A percentile compares a stretch with the other conserved stretches of the same genome.
These are phyloP conservation scores for Andrographis paniculata DNA, from an alignment of 305 asterid genomes.

Conservation along the genomic window DNA sequence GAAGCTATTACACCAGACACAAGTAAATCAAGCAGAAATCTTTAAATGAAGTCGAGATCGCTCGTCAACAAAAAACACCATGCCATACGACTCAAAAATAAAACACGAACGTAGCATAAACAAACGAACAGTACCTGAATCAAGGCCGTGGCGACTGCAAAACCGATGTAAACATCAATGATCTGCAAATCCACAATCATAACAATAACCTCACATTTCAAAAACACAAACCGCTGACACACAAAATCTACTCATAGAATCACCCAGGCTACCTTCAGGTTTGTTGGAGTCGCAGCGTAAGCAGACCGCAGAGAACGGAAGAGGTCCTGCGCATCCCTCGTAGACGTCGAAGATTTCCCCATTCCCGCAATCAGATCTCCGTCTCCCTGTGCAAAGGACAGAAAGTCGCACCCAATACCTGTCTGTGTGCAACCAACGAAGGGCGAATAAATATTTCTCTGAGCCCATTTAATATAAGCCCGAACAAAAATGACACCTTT, in stretches of 20 bases:
- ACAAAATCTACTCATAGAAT: constrained; percentile 3
- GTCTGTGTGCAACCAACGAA: too few species aligned
- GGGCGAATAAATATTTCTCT: too few species aligned
- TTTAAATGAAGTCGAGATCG: too few species aligned
- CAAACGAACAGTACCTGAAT: constrained; percentile 43
- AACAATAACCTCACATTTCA: not conserved
- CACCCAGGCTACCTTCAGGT: constrained; percentile 32
- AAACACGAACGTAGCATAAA: not conserved
- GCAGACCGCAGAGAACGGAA: constrained; percentile 38
- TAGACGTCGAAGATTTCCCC: constrained; percentile 26
- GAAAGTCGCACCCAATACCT: too few species aligned
- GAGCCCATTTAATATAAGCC: too few species aligned
- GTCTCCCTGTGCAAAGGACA: too few species aligned
- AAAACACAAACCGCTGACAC: not conserved
- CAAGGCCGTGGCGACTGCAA: constrained; percentile 58
- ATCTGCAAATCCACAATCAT: constrained; percentile 34
- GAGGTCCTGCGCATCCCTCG: constrained; percentile 41
- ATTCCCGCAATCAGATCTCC: constrained; percentile 11
- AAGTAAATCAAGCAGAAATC: not conserved
- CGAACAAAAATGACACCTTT: too few species aligned
- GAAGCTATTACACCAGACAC: not conserved
- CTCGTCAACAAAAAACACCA: not conserved
- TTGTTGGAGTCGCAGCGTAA: constrained; percentile 33
- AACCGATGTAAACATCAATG: constrained; percentile 66
- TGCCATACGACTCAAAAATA: not conserved